Evolutionary conservation across 306 rosid genomes (phyloP), one percentile per base, ranked within the genome.

Genomic region (Ochetophila trinervis): DNA sequence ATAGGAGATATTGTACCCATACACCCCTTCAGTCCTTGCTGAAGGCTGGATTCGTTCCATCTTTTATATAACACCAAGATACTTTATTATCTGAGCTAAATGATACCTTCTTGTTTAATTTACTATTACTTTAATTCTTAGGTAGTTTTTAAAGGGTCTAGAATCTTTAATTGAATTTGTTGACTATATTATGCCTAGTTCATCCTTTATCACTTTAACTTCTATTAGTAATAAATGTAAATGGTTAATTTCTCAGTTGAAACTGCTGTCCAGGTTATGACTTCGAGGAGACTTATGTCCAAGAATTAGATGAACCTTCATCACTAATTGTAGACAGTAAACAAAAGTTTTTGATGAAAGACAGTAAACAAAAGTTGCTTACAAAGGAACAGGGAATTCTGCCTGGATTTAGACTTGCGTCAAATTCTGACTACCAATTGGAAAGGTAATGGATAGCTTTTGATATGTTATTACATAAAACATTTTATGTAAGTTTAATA

Each of bases 291-390:
- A 77, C 85, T 59, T 89, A 78, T 55, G 81, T 90, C 62, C 82
- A 93, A 68, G 99, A 93, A 76, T 70, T 57, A 15, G 97, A 90
- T 45, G 97, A 93, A 58, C 87, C 98, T 79, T 37, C 85, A 61
- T 67, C 50, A 30, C 64, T 77, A 84, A 85, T 74, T 42, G 59
- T 78, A 62, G 96, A 87, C 64, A 62, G 68, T 45, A 80, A 73
- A 71, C 84, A 61, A 74, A 82, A 79, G 79, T 76, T 74, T 27
- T 4, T 27, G 32, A 27, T 27, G 32, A 27, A 27, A 40, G 45
- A 40, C 67, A 62, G 68, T 45, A 82, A 73, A 71, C 84, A 61
- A 72, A 82, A 79, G 79, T 74, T 74, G 61, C 69, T 79, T 70
- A 47, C 20, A 62, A 89, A 79, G 84, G 80, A 78, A 65, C 75